These are phyloP conservation scores for Xylariaceae sp. DNA, from an alignment of 2,329 filamentous ascomycete species.

Conservation along the genomic window DNA sequence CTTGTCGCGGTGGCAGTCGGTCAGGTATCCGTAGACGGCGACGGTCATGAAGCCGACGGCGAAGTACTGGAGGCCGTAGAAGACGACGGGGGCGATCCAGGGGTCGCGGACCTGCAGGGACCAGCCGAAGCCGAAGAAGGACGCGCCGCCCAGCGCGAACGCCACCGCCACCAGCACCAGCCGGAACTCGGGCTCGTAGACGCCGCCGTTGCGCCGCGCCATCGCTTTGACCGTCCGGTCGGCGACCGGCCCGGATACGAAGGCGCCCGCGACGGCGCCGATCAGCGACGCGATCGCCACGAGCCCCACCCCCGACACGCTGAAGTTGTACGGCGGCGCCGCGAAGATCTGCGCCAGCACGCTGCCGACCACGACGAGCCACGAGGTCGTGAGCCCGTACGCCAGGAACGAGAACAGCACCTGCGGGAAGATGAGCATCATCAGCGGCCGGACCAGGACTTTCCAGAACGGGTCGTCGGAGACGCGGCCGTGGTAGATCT, in stretches of 20 bases:
- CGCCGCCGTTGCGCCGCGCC: slow-evolving; percentile 54
- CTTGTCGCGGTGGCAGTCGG: slow-evolving; percentile 39
- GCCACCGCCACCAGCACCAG: slow-evolving; percentile 41
- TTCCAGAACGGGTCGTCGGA: slow-evolving; percentile 28
- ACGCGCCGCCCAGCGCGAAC: slow-evolving; percentile 37
- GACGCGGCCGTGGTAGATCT: slow-evolving; percentile 23
- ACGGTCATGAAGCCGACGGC: slow-evolving; percentile 34
- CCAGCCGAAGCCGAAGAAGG: slow-evolving; percentile 44
- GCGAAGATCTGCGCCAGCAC: slow-evolving; percentile 48
- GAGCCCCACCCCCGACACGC: slow-evolving; percentile 54
- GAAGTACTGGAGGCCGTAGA: slow-evolving; percentile 32
- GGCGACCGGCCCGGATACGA: slow-evolving; percentile 60
- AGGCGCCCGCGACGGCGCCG: slow-evolving; percentile 57
- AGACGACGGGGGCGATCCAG: slow-evolving; percentile 32
- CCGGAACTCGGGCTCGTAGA: slow-evolving; percentile 54
- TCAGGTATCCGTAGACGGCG: slow-evolving; percentile 40
- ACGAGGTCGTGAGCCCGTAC: slow-evolving; percentile 43
- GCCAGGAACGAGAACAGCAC: slow-evolving; percentile 46
- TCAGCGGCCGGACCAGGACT: slow-evolving; percentile 39
- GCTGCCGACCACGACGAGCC: slow-evolving; percentile 46
- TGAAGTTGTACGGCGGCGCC: slow-evolving; percentile 56
- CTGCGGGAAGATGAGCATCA: slow-evolving; percentile 46
- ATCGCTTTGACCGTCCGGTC: slow-evolving; percentile 60
- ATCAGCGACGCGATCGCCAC: slow-evolving; percentile 61
- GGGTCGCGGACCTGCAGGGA: slow-evolving; percentile 22